Conservation (phyloP, 2,329 filamentous ascomycete genomes). For the Harringtonia lauricola region DNA sequence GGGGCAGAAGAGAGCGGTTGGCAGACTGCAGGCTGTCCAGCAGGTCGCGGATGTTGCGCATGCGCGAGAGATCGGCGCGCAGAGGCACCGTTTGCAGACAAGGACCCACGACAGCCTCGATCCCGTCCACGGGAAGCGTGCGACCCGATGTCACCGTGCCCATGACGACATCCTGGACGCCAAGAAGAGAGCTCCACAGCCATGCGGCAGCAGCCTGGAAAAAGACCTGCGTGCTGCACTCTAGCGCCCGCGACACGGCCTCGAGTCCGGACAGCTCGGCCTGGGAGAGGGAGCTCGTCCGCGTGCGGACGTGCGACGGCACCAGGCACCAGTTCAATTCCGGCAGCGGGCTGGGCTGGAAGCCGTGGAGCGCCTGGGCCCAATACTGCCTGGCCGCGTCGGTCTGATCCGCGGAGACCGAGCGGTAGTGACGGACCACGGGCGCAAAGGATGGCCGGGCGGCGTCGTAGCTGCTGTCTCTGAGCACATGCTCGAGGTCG, state of each 20-base stretch:
- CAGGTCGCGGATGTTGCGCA: conserved; percentile 46
- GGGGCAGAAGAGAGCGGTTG: conserved; percentile 54
- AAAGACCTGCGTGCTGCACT: conserved; percentile 55
- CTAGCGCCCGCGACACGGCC: conserved; percentile 24
- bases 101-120: conserved; percentile 69
- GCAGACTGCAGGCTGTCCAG: conserved; percentile 50
- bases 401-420: conserved; percentile 12
- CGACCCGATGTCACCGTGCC: conserved; percentile 77
- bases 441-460: conserved; percentile 47
- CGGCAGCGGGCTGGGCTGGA: conserved; percentile 44
- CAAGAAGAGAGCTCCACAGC: conserved; percentile 54
- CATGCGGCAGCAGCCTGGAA: conserved; percentile 64
- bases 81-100: conserved; percentile 69
- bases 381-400: conserved; percentile 52
- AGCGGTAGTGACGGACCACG: conserved; percentile 40
- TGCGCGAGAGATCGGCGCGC: conserved; percentile 45
- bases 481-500: conserved; percentile 49
- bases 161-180: conserved; percentile 55
- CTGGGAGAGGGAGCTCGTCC: conserved; percentile 16
- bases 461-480: conserved; percentile 12
- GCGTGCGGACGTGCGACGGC: conserved; percentile 13
- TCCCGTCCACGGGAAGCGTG: conserved; percentile 55
- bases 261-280: conserved; percentile 23
- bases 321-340: conserved; percentile 34
- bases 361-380: conserved; percentile 51